phyloP scores from a whole-genome alignment of 805 yeast genomes.

The Teunomyces barrocoloradensis region DNA sequence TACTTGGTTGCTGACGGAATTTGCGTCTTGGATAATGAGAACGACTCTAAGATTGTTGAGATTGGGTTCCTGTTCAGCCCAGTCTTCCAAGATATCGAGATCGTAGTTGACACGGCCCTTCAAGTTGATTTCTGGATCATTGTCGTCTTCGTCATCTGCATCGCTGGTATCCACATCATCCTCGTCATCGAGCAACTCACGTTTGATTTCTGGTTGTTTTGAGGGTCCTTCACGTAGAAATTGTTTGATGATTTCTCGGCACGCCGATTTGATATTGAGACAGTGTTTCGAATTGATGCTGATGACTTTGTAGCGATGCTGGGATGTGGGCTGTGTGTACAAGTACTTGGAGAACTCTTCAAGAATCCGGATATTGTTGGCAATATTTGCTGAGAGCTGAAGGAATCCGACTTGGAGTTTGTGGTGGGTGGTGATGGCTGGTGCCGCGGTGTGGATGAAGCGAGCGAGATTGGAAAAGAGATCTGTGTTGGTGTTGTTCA shows the following conservation, averaged over 20 bases:
- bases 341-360: slow-evolving; percentile 30
- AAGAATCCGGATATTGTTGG: slow-evolving; percentile 38
- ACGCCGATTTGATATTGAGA: slow-evolving; percentile 30
- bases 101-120: slow-evolving; percentile 25
- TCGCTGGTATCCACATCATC: slow-evolving; percentile 9
- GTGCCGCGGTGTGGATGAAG: slow-evolving; percentile 18
- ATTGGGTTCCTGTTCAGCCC: slow-evolving; percentile 18
- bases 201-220: slow-evolving; percentile 3
- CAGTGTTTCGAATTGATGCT: slow-evolving; percentile 31
- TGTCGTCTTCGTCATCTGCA: slow-evolving; percentile 12
- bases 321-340: not conserved
- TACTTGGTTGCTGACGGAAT: slow-evolving; percentile 31
- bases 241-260: slow-evolving; percentile 35
- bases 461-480: slow-evolving; percentile 25
- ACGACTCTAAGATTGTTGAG: slow-evolving; percentile 16
- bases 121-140: slow-evolving; percentile 8
- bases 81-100: slow-evolving; percentile 33
- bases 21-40: slow-evolving; percentile 37
- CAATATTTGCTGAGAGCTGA: slow-evolving; percentile 38
- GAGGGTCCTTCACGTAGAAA: slow-evolving; percentile 14
- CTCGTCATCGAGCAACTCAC: slow-evolving; percentile 7
- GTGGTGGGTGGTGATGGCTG: slow-evolving; percentile 12
- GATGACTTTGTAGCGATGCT: slow-evolving; percentile 19
- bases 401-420: slow-evolving; percentile 34
- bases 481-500: slow-evolving; percentile 31